Percentiles rank a stretch among this genome's conserved stretches.
Evolutionary conservation across 768 basidiomycete genomes (phyloP).

Genomic region (Amanita brunnescens): DNA sequence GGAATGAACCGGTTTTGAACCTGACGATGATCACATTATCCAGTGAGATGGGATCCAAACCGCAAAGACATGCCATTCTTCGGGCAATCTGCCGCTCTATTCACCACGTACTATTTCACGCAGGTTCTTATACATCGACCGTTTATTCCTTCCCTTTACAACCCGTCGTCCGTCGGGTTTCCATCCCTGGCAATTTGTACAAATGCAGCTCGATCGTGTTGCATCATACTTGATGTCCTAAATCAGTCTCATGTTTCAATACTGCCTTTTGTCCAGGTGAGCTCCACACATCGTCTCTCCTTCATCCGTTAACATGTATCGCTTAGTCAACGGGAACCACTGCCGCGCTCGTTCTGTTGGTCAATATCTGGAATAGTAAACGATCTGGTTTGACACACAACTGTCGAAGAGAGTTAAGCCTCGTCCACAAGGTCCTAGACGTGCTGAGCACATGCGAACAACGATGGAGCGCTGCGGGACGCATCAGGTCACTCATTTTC

Average conservation of each 20-base stretch:
- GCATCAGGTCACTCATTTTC: constrained; percentile 24
- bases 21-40: constrained; percentile 15
- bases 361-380: constrained; percentile 60
- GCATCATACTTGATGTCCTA: constrained; percentile 56
- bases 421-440: constrained; percentile 52
- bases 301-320: neutral
- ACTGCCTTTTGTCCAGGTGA: constrained; percentile 28
- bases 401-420: constrained; percentile 43
- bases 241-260: constrained; percentile 26
- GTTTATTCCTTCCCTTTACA: constrained; percentile 61
- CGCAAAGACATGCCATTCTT: constrained; percentile 31
- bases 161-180: constrained; percentile 30
- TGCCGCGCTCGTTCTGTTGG: constrained; percentile 45
- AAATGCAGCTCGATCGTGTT: constrained; percentile 74
- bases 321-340: constrained; percentile 27
- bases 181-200: constrained; percentile 76
- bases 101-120: constrained; percentile 35
- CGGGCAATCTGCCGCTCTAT: constrained; percentile 49
- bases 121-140: constrained; percentile 75
- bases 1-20: constrained; percentile 40
- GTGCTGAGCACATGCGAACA: constrained; percentile 35
- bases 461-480: constrained; percentile 34
- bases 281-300: constrained; percentile 9
- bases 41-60: constrained; percentile 38
- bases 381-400: constrained; percentile 37